Base-by-base conservation (phyloP, 345 rosid genomes). In the Citrus hindsii region DNA sequence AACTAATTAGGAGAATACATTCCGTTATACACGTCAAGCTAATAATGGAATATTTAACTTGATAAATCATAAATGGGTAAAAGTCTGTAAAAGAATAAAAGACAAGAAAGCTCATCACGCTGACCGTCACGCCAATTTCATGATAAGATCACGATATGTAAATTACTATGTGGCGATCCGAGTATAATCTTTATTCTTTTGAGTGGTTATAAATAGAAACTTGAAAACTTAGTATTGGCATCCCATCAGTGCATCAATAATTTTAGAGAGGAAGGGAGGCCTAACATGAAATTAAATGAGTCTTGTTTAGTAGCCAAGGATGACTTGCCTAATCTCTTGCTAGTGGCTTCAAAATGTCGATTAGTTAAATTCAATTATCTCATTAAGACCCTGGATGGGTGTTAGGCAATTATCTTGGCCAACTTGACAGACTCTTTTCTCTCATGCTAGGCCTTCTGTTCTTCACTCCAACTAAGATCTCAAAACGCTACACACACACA, bases 361-460 rank as follows among this genome's bases (percentile, higher is more conserved):
- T 42, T 42, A 12, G 3, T 12, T 42, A 42, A 42, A 14, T 14
- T 56, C 2, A 42, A 42, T 42, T 12, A 42, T 9, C 2, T 21
- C 27, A 1, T 3, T 10, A 9, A 38, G 25, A 65, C 32, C 62
- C 67, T 38, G 51, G 22, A 4, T 40, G 18, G 18, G 51, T 64
- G 55, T 22, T 27, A 80, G 89, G 89, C 87, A 83, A 77, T 80
- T 88, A 63, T 74, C 86, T 83, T 78, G 82, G 83, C 86, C 83
- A 78, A n/a, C 28, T 79, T 74, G 82, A 84, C 83, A 24, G 74
- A 53, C 82, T 79, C 83, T 84, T 81, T 46, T 73, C 74, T 55
- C 10, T 83, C 86, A 81, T 86, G 88, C 74, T 65, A 82, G 85
- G 79, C 84, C 84, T 84, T 74, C 71, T 84, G 79, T 84, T 84